Conservation (phyloP, 2,329 filamentous ascomycete species). For the Mycocentrospora acerina region DNA sequence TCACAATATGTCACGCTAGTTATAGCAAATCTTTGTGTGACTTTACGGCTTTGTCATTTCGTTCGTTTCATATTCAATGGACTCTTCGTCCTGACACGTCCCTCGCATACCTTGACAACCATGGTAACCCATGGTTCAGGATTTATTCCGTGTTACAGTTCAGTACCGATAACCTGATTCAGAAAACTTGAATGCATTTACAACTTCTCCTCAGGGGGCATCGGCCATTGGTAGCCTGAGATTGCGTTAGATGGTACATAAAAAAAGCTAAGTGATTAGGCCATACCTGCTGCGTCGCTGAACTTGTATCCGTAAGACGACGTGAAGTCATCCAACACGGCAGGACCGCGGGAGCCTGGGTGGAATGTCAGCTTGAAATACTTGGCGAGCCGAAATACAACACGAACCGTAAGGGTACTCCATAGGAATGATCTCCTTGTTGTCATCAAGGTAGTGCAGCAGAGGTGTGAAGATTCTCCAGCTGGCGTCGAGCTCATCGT, state of each 20-base stretch:
- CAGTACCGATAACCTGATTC: slow-evolving; percentile 18
- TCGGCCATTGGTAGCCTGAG: slow-evolving; percentile 44
- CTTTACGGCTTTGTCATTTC: not conserved
- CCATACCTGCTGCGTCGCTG: slow-evolving; percentile 79
- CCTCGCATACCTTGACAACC: not conserved
- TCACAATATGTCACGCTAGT: too few species aligned
- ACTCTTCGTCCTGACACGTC: slow-evolving; percentile 3
- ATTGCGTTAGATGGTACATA: slow-evolving; percentile 16
- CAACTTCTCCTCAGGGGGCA: slow-evolving; percentile 40
- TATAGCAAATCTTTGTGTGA: too few species aligned
- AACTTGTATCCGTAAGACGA: slow-evolving; percentile 99
- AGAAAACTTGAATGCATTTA: slow-evolving; percentile 15
- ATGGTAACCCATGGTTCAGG: not conserved
- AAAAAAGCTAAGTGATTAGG: slow-evolving; percentile 9
- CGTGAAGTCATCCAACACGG: slow-evolving; percentile 96
- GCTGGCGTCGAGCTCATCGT: slow-evolving; percentile 83
- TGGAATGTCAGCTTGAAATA: slow-evolving; percentile 18
- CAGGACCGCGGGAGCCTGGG: slow-evolving; percentile 89
- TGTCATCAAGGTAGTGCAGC: slow-evolving; percentile 96
- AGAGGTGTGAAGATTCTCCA: slow-evolving; percentile 99
- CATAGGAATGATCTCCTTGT: slow-evolving; percentile 99
- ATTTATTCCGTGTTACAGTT: slow-evolving; percentile 13
- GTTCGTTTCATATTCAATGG: slow-evolving; percentile 17
- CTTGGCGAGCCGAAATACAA: slow-evolving; percentile 2
- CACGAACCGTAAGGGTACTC: slow-evolving; percentile 95